Evolutionary conservation across 2,329 filamentous ascomycete species (phyloP).

Genomic region (Madurella mycetomatis): DNA sequence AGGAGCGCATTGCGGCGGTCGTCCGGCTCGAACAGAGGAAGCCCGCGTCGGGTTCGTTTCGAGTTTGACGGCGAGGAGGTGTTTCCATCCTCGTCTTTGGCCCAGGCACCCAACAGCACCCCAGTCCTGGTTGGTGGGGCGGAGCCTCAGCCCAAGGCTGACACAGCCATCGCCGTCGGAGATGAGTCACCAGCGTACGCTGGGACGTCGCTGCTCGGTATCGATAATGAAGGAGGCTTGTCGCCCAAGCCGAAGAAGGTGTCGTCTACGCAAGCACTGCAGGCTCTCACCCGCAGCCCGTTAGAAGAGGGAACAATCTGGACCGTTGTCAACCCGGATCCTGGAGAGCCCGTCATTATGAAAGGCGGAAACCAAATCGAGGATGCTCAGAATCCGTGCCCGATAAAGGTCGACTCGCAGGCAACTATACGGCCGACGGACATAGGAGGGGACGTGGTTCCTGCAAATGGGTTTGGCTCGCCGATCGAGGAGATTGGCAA

Average conservation of each 20-base stretch:
- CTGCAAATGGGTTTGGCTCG: slow-evolving; percentile 6
- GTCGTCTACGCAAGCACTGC: slow-evolving; percentile 36
- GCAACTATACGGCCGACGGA: slow-evolving; percentile 5
- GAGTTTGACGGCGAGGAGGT: slow-evolving; percentile 58
- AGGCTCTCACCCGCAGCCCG: slow-evolving; percentile 33
- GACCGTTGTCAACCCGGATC: slow-evolving; percentile 32
- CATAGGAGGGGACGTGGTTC: neutral
- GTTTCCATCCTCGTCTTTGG: slow-evolving; percentile 54
- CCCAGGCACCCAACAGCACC: slow-evolving; percentile 31
- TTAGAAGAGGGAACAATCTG: slow-evolving; percentile 33
- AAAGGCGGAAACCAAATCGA: slow-evolving; percentile 15
- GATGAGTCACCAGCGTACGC: slow-evolving; percentile 25
- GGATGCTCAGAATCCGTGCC: neutral
- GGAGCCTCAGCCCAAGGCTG: slow-evolving; percentile 25
- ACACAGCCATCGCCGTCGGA: slow-evolving; percentile 10
- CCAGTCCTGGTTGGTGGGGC: slow-evolving; percentile 8
- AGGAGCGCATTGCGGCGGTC: slow-evolving; percentile 56
- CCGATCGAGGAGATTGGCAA: slow-evolving; percentile 16
- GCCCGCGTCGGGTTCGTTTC: slow-evolving; percentile 60
- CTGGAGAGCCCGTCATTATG: slow-evolving; percentile 18
- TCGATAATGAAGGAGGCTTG: slow-evolving; percentile 32
- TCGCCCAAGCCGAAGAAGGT: slow-evolving; percentile 34
- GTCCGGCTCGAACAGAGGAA: slow-evolving; percentile 48
- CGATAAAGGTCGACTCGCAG: slow-evolving; percentile 13
- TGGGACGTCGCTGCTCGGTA: slow-evolving; percentile 26